Conservation (phyloP, 805 yeast species). For the Debaryomyces maramus region DNA sequence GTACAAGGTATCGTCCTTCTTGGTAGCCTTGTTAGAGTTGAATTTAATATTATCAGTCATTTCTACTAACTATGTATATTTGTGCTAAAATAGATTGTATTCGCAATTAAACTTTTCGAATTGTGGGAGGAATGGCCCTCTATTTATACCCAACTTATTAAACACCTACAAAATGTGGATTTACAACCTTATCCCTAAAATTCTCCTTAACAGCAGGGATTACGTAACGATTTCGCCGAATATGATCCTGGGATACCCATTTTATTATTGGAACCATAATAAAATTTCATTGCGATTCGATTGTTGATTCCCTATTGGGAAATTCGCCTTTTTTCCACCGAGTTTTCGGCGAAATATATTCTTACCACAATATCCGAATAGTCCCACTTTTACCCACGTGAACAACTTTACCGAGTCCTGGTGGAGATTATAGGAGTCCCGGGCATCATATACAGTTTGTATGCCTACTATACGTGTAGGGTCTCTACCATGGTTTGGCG, state of each 20-base stretch:
- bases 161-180: not conserved
- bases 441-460: too few relatives aligned
- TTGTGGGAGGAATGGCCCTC: not conserved
- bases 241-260: not conserved
- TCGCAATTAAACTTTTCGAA: not conserved
- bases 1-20: constrained; percentile 50
- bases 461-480: too few relatives aligned
- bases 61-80: constrained; percentile 1
- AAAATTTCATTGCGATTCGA: not conserved
- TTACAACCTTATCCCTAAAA: not conserved
- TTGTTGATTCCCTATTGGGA: not conserved
- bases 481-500: too few relatives aligned
- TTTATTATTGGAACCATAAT: not conserved
- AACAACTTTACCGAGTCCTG: too few relatives aligned
- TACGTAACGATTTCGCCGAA: not conserved
- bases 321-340: not conserved
- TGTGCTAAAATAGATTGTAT: not conserved
- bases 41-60: constrained; percentile 50
- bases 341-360: not conserved
- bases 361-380: too few relatives aligned
- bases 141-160: not conserved
- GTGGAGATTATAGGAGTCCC: too few relatives aligned
- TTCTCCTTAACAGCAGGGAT: not conserved
- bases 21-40: constrained; percentile 51
- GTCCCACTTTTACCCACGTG: not conserved